Evolutionary conservation across 2,329 filamentous ascomycete species (phyloP).

Genomic region (Atkinsonella texensis): DNA sequence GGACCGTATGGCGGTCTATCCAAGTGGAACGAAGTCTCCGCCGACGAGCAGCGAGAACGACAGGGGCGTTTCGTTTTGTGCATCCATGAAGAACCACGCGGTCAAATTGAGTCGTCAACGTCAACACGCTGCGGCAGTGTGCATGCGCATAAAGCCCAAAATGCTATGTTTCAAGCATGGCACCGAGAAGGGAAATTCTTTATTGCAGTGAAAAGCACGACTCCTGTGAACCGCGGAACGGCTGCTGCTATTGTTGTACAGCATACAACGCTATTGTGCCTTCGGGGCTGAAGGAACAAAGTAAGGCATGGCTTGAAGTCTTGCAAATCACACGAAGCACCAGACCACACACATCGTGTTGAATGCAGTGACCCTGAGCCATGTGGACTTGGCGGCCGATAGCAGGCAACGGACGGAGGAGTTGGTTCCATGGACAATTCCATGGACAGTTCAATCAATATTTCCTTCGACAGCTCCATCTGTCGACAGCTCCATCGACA

Average conservation of each 20-base stretch:
- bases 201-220: too few species aligned
- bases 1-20: background rate
- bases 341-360: too few species aligned
- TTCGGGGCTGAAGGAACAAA: background rate
- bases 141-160: background rate
- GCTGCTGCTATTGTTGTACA: background rate
- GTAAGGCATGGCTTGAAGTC: background rate
- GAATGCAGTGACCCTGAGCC: background rate
- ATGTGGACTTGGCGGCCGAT: background rate
- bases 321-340: too few species aligned
- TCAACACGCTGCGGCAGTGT: background rate
- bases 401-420: background rate
- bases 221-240: too few species aligned
- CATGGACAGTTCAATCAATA: too few species aligned
- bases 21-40: background rate
- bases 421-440: too few species aligned
- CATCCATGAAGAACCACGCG: too few species aligned
- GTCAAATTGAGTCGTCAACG: too few species aligned
- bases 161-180: too few species aligned
- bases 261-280: background rate
- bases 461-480: too few species aligned
- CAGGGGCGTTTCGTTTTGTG: background rate
- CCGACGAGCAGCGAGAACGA: background rate
- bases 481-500: too few species aligned
- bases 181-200: too few species aligned